Evolutionary conservation across 306 rosid species (phyloP).

Genomic region (Vicia faba): DNA sequence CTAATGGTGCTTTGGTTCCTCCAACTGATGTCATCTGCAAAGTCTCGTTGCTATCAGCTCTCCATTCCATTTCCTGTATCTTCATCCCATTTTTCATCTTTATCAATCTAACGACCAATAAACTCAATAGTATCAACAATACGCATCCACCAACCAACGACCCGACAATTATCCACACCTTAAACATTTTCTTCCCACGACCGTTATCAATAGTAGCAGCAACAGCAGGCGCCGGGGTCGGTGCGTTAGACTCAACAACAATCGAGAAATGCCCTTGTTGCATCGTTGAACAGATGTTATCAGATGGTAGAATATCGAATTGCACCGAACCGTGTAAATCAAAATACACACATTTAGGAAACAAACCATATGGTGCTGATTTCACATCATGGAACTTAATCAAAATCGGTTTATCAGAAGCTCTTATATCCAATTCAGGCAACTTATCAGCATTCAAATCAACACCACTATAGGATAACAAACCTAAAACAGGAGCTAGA

Average conservation of each 20-base stretch:
- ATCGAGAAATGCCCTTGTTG: slow-evolving; percentile 66
- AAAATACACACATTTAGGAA: slow-evolving; percentile 55
- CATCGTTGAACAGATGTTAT: slow-evolving; percentile 49
- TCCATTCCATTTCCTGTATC: slow-evolving; percentile 57
- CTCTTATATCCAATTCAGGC: slow-evolving; percentile 60
- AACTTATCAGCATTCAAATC: slow-evolving; percentile 48
- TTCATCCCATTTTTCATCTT: slow-evolving; percentile 31
- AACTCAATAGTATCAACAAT: slow-evolving; percentile 38
- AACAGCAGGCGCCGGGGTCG: slow-evolving; percentile 51
- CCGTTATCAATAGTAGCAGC: background rate
- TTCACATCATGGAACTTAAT: slow-evolving; percentile 46
- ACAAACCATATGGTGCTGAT: slow-evolving; percentile 33
- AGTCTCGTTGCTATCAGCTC: slow-evolving; percentile 43
- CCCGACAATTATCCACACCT: slow-evolving; percentile 48
- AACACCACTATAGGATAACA: slow-evolving; percentile 54
- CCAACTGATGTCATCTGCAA: slow-evolving; percentile 51
- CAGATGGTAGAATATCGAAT: slow-evolving; percentile 49
- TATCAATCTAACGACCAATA: slow-evolving; percentile 37
- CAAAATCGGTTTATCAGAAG: slow-evolving; percentile 56
- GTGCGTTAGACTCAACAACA: slow-evolving; percentile 53
- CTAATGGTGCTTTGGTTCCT: slow-evolving; percentile 59
- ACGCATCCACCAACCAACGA: slow-evolving; percentile 42
- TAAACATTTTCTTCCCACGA: slow-evolving; percentile 32
- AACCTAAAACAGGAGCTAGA: slow-evolving; percentile 64
- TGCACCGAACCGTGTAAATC: slow-evolving; percentile 64